Conservation (phyloP, 768 basidiomycete genomes). For the Glaciozyma martinii region DNA sequence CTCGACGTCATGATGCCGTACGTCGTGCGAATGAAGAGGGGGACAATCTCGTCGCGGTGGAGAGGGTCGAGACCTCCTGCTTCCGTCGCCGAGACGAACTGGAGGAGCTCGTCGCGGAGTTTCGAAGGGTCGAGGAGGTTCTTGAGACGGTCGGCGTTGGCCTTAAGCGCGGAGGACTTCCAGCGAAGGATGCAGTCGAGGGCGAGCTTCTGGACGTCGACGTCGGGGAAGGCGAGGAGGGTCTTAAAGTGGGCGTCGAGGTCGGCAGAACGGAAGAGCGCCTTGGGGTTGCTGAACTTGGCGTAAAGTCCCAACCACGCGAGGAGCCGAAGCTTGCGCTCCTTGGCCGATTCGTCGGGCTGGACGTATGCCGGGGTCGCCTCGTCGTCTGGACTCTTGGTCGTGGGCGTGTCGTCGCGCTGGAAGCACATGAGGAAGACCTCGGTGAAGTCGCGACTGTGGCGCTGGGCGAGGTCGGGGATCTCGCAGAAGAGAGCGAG, state of each 20-base stretch:
- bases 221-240: conserved; percentile 79
- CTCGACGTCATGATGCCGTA: conserved; percentile 83
- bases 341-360: conserved; percentile 25
- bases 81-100: conserved; percentile 53
- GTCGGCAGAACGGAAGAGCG: conserved; percentile 58
- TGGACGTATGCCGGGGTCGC: conserved; percentile 22
- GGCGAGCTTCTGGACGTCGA: conserved; percentile 61
- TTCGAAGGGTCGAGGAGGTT: conserved; percentile 70
- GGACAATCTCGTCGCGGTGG: conserved; percentile 59
- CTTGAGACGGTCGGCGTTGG: conserved; percentile 58
- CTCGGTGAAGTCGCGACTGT: conserved; percentile 78
- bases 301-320: conserved; percentile 77
- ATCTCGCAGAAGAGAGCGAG: conserved; percentile 61
- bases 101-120: conserved; percentile 79
- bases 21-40: conserved; percentile 61
- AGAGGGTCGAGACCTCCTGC: conserved; percentile 48
- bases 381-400: conserved; percentile 26
- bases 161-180: conserved; percentile 51
- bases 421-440: conserved; percentile 56
- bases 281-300: conserved; percentile 89
- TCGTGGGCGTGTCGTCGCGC: conserved; percentile 26
- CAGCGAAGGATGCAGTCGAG: conserved; percentile 74
- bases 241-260: conserved; percentile 59
- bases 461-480: conserved; percentile 66
- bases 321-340: conserved; percentile 51